These are phyloP conservation scores for Boletus fagicola DNA, from an alignment of 768 basidiomycete species.

Conservation along the genomic window DNA sequence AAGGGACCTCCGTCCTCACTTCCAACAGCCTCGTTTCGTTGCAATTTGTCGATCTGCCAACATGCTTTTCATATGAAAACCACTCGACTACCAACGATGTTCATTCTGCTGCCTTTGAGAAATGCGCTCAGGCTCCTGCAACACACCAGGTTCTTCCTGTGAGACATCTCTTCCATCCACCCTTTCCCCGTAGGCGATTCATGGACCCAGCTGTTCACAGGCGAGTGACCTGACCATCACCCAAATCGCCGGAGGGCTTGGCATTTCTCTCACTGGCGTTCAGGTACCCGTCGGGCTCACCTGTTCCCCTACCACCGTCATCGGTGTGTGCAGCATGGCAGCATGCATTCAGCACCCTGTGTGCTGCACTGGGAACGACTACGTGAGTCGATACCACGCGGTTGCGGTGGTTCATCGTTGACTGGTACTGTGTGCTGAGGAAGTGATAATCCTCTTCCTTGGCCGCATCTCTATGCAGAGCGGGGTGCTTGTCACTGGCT, in stretches of 20 bases:
- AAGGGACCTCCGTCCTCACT: not conserved
- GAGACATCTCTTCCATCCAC: not conserved
- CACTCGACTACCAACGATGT: not conserved
- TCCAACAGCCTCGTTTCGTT: not conserved
- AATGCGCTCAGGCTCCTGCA: not conserved
- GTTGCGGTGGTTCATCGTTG: not conserved
- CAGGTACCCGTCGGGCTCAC: not conserved
- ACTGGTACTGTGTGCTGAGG: not conserved
- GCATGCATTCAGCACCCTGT: not conserved
- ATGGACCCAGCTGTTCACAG: not conserved
- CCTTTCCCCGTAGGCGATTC: not conserved
- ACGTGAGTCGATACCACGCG: not conserved
- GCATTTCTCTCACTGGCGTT: not conserved
- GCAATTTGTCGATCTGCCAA: not conserved
- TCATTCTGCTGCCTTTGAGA: too few relatives aligned
- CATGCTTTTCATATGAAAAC: not conserved
- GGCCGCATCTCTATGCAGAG: not conserved
- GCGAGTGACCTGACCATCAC: not conserved
- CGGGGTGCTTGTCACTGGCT: not conserved
- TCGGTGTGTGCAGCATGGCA: not conserved
- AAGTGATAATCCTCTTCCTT: not conserved
- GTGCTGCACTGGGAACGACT: not conserved
- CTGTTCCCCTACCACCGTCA: not conserved
- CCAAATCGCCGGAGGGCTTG: not conserved
- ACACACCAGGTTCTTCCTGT: not conserved